Base-by-base conservation (phyloP, 768 basidiomycete genomes). In the Steccherinum ochraceum region DNA sequence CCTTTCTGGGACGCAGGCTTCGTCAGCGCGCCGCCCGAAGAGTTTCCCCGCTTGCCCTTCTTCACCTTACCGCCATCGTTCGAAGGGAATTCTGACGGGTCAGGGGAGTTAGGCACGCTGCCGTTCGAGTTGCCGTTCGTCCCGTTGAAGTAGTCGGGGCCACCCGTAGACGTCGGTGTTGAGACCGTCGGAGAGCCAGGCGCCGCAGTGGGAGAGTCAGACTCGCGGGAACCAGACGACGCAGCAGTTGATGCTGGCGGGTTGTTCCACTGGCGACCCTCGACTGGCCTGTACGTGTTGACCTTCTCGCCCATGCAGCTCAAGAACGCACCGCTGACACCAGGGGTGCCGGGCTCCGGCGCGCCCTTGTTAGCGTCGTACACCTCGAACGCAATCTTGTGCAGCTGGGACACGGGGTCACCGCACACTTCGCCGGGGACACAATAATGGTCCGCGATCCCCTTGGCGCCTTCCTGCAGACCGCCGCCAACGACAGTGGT, bases 331-430 rank as follows among this genome's bases (percentile, higher is more conserved):
- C 91, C 89, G 5, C 82, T 85, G 27, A 74, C 64, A 18, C 91
- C 91, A 1, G 88, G 86, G 1, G 85, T 85, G 23, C 89, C 89
- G 11, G 80, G 79, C 49, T 90, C 86, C 3, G 87, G 84, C 65
- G 80, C 73, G 44, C 76, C 76, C 65, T 83, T 86, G 57, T 69
- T 72, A 10, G 77, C 70, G 60, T 92, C 91, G 57, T 81, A 91
- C 13, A 94, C 89, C 70, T 94, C 92, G 56, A 94, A 92, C 1
- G 92, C 92, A 55, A 96, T 86, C 73, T 95, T 96, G 73, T 95
- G 93, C 50, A 96, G 75, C 62, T 97, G 94, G 19, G 92, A 93
- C 40, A 98, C 93, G 12, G 93, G 87, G 61, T 97, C 94, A 2
- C 93, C 93, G 55, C 89, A 89, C 3, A 88, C 84, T 67, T 97